These are phyloP conservation scores for Penicillium sp. DNA, from an alignment of 2,329 filamentous ascomycete species.

Conservation along the genomic window DNA sequence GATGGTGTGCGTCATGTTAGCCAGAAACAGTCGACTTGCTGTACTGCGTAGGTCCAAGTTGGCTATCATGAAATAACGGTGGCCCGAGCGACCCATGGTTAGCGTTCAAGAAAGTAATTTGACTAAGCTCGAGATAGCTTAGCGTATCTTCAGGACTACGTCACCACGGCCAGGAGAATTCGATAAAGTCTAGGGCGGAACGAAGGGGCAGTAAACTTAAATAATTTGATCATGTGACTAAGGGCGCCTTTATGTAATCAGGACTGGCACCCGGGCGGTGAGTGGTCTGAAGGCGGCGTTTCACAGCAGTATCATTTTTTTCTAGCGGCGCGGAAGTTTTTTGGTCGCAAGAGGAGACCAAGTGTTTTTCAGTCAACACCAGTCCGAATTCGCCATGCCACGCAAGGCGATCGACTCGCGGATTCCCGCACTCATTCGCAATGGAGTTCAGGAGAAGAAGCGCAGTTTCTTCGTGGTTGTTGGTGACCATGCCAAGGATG, in stretches of 20 bases:
- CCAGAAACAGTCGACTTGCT: background rate
- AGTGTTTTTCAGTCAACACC: constrained; percentile 10
- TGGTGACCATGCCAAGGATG: constrained; percentile 90
- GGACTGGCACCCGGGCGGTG: constrained; percentile 19
- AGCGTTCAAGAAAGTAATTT: background rate
- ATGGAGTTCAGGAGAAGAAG: constrained; percentile 92
- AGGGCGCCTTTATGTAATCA: background rate
- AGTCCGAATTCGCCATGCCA: constrained; percentile 31
- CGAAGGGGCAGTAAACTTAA: background rate
- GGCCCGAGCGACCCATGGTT: constrained; percentile 1
- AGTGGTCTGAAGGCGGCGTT: constrained; percentile 25
- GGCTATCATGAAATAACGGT: constrained; percentile 3
- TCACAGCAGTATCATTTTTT: constrained; percentile 33
- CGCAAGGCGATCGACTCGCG: constrained; percentile 70
- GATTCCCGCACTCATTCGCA: constrained; percentile 85
- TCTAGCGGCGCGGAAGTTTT: constrained; percentile 12
- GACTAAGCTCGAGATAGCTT: background rate
- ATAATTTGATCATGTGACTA: constrained; percentile 8
- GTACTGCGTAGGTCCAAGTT: background rate
- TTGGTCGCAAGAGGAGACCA: constrained; percentile 8
- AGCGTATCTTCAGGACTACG: background rate
- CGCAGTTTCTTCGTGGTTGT: constrained; percentile 97
- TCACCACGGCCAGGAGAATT: background rate
- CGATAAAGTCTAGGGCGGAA: background rate
- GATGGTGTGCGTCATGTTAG: background rate